Evolutionary conservation across 352 stramenopile genomes (phyloP), one percentile per base, ranked within the genome.

Genomic region (Phytopythium delawarense): DNA sequence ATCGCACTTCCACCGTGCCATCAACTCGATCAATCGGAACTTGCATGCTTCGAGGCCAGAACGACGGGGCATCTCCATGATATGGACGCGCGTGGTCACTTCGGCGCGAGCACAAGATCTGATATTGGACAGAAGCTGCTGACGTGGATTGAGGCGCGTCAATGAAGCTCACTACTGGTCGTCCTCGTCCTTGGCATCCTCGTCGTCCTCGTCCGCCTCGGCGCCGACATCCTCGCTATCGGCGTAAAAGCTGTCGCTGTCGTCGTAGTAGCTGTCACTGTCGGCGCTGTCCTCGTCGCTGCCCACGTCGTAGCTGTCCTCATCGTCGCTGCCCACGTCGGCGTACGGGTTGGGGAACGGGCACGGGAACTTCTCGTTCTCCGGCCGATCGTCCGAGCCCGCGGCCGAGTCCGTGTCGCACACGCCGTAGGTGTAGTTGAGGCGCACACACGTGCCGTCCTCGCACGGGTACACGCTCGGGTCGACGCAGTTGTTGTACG

Each of bases 401-500:
- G 59, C 64, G 48, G 44, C 25, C 15, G 62, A 39, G 50, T 77
- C 56, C 25, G 76, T 49, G 39, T 65, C 65, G 64, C 79, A 89
- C 16, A 74, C 59, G 54, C 79, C 79, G 59, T 79, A 86, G 25
- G 78, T 83, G 65, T 78, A 73, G 63, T 80, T 87, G 48, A 77
- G 67, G 6, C 77, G 78, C 34, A 85, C 59, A 50, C 80, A 89
- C 4, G 75, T 64, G 51, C 78, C 67, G 20, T 78, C 74, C 37
- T 64, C 63, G 64, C 79, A 89, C 46, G 78, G 80, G 53, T 89
- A 87, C 65, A 85, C 57, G 25, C 69, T 71, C 15, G 79, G 74
- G 49, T 87, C 77, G 44, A 82, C 70, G 49, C 67, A 76, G 59
- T 56, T 75, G 66, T 88, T 77, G 69, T 82, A 89, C 32, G 76